Evolutionary conservation across 2,329 filamentous ascomycete species (phyloP), one percentile per base, ranked within the genome.

Genomic region (Aschersonia sp.): DNA sequence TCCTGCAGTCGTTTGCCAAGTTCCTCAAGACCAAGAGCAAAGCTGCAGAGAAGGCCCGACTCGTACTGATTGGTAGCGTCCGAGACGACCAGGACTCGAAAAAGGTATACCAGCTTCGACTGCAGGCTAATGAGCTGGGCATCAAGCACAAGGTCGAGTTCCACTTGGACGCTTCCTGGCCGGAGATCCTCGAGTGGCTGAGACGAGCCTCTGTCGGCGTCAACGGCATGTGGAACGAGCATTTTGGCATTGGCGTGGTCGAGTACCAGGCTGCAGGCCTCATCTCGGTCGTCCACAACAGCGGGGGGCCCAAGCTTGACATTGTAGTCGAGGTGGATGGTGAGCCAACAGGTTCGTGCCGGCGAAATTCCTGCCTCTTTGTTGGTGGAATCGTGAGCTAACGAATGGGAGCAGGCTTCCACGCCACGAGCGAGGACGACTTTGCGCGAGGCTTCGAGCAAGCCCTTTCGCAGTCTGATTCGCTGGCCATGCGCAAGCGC

Each of bases 211-310:
- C 80, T 14, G 77, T 98, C 2, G 92, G 92, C 45, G 88, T 94
- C 32, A 98, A 98, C 57, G 87, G 85, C 58, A 98, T 98, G 92
- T 98, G 92, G 90, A 97, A 95, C 62, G 92, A 98, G 68, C 92
- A 98, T 64, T 98, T 98, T 62, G 92, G 92, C 29, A 98, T 98
- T 50, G 92, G 92, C 1, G 89, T 97, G 12, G 92, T 98, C 41
- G 92, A 98, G 69, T 98, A 97, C 61, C 89, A 97, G 62, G 92
- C 92, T 4, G 92, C 92, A 0, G 92, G 92, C 1, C 70, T 98
- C 49, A 88, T 98, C 49, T 81, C 84, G 5, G 89, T 98, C 0
- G 92, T 97, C 7, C 92, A 98, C 58, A 74, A 95, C 63, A 92
- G 85, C 45, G 92, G 90, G 7, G 92, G 92, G 0, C 92, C 92